A percentile compares a stretch with the other conserved stretches of the same genome.
phyloP scores from a whole-genome alignment of 148 eudicot genomes.

The Camellia sinensis region DNA sequence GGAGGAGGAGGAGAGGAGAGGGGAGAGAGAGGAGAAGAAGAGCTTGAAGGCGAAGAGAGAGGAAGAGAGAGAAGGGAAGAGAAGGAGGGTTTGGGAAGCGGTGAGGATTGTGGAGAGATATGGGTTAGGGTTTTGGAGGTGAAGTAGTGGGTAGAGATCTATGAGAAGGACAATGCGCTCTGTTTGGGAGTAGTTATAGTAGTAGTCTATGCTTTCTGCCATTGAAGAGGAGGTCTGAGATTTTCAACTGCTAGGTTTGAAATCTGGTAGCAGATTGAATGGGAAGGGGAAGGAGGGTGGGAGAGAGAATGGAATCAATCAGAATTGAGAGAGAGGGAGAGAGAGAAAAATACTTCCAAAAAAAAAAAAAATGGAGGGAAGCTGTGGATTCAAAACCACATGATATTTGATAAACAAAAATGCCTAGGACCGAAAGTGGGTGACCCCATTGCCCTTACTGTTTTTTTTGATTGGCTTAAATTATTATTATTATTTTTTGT shows the following conservation, averaged over 20 bases:
- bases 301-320: not conserved
- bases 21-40: constrained; percentile 79
- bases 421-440: too few relatives aligned
- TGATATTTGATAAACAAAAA: too few relatives aligned
- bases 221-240: not conserved
- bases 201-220: constrained; percentile 20
- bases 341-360: too few relatives aligned
- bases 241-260: not conserved
- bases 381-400: too few relatives aligned
- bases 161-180: constrained; percentile 62
- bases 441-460: too few relatives aligned
- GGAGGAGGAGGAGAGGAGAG: constrained; percentile 54
- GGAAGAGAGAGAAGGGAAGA: constrained; percentile 45
- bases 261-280: not conserved
- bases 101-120: constrained; percentile 46
- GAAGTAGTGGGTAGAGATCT: constrained; percentile 58
- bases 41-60: constrained; percentile 70
- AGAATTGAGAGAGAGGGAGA: not conserved
- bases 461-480: too few relatives aligned
- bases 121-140: constrained; percentile 34
- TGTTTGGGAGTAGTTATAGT: constrained; percentile 29
- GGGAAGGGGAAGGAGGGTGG: not conserved
- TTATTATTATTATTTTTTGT: too few relatives aligned
- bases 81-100: constrained; percentile 34
- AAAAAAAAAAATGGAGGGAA: too few relatives aligned